phyloP scores from a whole-genome alignment of 1,139 yeast genomes.

The Candida dubliniensis region DNA sequence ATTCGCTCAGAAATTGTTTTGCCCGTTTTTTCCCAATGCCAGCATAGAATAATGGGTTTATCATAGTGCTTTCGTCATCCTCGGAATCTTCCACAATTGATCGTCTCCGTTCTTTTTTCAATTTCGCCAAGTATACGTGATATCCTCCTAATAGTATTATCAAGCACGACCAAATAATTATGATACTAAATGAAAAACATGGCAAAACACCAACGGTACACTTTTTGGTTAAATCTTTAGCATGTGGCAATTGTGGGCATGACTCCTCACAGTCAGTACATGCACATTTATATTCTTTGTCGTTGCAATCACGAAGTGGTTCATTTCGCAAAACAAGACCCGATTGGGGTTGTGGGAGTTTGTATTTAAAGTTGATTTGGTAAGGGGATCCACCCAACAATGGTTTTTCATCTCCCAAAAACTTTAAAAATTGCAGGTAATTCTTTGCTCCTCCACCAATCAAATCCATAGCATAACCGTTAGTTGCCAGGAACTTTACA shows the following conservation, averaged over 20 bases:
- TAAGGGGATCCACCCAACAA: constrained; percentile 93
- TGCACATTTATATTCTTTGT: constrained; percentile 70
- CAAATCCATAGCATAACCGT: constrained; percentile 94
- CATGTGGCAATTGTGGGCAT: constrained; percentile 66
- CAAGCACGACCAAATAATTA: constrained; percentile 48
- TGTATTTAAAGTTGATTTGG: constrained; percentile 77
- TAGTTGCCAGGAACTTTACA: constrained; percentile 90
- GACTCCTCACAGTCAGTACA: constrained; percentile 85
- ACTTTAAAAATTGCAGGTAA: constrained; percentile 72
- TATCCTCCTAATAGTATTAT: constrained; percentile 38
- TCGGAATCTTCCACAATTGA: constrained; percentile 15
- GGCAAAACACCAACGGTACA: constrained; percentile 68
- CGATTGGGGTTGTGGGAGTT: constrained; percentile 17
- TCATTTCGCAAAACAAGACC: constrained; percentile 30
- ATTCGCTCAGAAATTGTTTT: constrained; percentile 13
- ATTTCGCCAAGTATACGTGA: constrained; percentile 32
- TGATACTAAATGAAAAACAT: constrained; percentile 68
- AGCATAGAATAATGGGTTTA: constrained; percentile 17
- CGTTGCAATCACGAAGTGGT: constrained; percentile 57
- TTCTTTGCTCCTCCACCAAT: constrained; percentile 94
- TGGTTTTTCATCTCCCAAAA: constrained; percentile 93
- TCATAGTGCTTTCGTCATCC: constrained; percentile 21
- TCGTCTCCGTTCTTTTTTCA: constrained; percentile 11
- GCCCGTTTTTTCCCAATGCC: constrained; percentile 12
- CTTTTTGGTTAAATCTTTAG: constrained; percentile 29